A percentile compares a stretch with the other conserved stretches of the same genome.
These are phyloP conservation scores for Colletotrichum sp. DNA, from an alignment of 2,329 filamentous ascomycete genomes.

Conservation along the genomic window DNA sequence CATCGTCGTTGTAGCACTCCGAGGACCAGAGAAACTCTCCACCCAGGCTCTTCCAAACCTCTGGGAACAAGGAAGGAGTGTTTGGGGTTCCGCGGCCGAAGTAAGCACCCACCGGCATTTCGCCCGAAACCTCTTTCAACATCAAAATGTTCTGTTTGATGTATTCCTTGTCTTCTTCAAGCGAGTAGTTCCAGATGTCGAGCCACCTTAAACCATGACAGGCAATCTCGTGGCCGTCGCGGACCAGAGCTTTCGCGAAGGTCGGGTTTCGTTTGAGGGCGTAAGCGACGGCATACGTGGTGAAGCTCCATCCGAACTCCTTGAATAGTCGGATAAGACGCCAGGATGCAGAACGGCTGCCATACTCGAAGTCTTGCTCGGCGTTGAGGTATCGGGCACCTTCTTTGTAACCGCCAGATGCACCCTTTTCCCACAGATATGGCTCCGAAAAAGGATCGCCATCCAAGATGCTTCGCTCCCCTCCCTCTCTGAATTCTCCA, in stretches of 20 bases:
- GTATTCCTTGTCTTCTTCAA: constrained; percentile 41
- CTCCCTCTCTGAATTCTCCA: constrained; percentile 24
- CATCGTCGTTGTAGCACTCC: constrained; percentile 32
- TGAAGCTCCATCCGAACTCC: constrained; percentile 46
- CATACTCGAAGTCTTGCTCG: constrained; percentile 29
- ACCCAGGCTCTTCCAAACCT: constrained; percentile 31
- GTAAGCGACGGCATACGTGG: constrained; percentile 43
- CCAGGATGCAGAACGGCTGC: constrained; percentile 34
- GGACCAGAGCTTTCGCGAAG: constrained; percentile 42
- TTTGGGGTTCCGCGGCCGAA: constrained; percentile 36
- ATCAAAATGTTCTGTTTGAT: constrained; percentile 40
- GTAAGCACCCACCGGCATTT: constrained; percentile 38
- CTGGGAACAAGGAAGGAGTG: constrained; percentile 27
- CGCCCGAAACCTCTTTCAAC: constrained; percentile 35
- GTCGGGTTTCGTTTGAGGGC: constrained; percentile 44
- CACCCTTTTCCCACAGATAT: constrained; percentile 29
- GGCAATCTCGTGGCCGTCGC: constrained; percentile 45
- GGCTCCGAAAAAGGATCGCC: constrained; percentile 27
- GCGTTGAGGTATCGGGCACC: constrained; percentile 25
- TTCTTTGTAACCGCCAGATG: constrained; percentile 26
- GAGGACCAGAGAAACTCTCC: constrained; percentile 31
- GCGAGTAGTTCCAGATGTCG: constrained; percentile 41
- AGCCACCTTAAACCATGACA: constrained; percentile 47
- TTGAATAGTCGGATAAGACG: constrained; percentile 44
- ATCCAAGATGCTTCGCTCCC: constrained; percentile 29